phyloP scores from a whole-genome alignment of 257 asterid genomes.

The Mentha longifolia region DNA sequence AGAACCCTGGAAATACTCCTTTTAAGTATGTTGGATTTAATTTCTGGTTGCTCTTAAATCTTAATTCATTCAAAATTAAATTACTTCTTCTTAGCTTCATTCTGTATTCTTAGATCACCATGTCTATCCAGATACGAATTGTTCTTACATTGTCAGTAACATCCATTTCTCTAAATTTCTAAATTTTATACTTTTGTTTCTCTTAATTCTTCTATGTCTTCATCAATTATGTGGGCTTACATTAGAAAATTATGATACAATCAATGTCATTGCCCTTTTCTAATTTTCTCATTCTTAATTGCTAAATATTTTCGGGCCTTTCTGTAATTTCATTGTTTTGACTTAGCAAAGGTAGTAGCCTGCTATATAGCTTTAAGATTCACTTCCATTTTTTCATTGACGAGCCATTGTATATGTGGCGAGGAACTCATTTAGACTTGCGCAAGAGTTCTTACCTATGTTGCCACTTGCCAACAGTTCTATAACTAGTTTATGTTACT shows the following conservation, averaged over 20 bases:
- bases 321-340: not conserved
- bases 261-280: not conserved
- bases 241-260: not conserved
- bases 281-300: not conserved
- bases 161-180: not conserved
- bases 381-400: not conserved
- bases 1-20: constrained; percentile 97
- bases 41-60: not conserved
- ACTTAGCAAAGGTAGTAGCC: not conserved
- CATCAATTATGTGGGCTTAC: not conserved
- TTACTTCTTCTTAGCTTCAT: constrained; percentile 14
- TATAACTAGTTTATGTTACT: constrained; percentile 45
- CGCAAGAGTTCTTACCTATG: not conserved
- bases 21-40: constrained; percentile 64
- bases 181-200: not conserved
- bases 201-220: not conserved
- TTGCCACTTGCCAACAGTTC: not conserved
- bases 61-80: constrained; percentile 2
- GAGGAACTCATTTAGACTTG: not conserved
- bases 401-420: not conserved
- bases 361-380: not conserved
- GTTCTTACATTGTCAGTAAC: not conserved
- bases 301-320: not conserved
- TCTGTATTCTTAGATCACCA: not conserved
- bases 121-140: constrained; percentile 7